phyloP scores from a whole-genome alignment of 1,139 yeast species.

The Scheffersomyces stambukii region DNA sequence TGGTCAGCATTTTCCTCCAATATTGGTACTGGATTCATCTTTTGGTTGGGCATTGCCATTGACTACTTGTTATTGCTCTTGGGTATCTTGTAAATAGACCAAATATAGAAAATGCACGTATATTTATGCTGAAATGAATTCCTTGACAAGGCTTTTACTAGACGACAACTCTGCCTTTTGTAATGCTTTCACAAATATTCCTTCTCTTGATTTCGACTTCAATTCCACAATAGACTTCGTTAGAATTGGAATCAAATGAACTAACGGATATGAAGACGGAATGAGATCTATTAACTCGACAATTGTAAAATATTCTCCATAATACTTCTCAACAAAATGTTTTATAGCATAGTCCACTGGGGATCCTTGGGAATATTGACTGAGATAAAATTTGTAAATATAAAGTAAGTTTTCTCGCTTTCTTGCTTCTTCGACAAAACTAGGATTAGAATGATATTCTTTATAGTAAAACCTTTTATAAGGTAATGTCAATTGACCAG shows the following conservation, averaged over 20 bases:
- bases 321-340: conserved; percentile 27
- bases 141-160: conserved; percentile 13
- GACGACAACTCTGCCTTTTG: conserved; percentile 21
- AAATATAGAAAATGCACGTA: too few species aligned
- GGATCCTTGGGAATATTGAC: conserved; percentile 8
- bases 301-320: too few species aligned
- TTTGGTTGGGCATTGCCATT: conserved; percentile 70
- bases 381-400: conserved; percentile 22
- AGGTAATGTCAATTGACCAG: conserved; percentile 21
- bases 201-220: conserved; percentile 17
- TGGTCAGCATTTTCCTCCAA: conserved; percentile 78
- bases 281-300: conserved; percentile 24
- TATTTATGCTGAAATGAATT: conserved; percentile 18
- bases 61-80: conserved; percentile 60
- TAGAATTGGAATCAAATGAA: conserved; percentile 27
- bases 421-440: not conserved
- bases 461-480: conserved; percentile 15
- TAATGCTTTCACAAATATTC: conserved; percentile 23
- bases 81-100: too few species aligned
- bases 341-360: conserved; percentile 18
- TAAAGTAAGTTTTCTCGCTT: conserved; percentile 9
- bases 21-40: conserved; percentile 73
- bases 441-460: not conserved
- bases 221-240: conserved; percentile 17
- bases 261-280: conserved; percentile 31